Conservation (phyloP, 371 early-diverging fungal species). For the Choanephora cucurbitarum region DNA sequence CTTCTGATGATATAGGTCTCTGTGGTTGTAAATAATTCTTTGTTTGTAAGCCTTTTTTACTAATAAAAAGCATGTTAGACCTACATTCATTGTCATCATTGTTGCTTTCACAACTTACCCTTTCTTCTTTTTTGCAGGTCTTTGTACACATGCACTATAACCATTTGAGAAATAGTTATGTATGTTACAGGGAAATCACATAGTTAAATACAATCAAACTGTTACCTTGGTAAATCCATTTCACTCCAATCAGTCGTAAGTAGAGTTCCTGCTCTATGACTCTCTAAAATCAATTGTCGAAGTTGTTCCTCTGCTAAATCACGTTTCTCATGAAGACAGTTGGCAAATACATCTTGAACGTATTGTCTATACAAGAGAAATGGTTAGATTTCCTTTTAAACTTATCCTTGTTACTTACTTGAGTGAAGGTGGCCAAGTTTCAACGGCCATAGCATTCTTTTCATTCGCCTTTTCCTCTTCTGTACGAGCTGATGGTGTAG, state of each 20-base stretch:
- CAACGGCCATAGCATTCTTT: slow-evolving; percentile 24
- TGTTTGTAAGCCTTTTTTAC: slow-evolving; percentile 10
- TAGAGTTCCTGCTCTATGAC: slow-evolving; percentile 52
- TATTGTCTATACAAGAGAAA: slow-evolving; percentile 50
- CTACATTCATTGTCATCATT: not conserved
- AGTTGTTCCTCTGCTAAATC: slow-evolving; percentile 58
- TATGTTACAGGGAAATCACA: not conserved
- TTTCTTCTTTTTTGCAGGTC: slow-evolving; percentile 29
- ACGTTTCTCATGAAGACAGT: slow-evolving; percentile 49
- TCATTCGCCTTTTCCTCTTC: slow-evolving; percentile 11
- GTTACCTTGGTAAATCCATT: slow-evolving; percentile 65
- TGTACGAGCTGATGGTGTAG: slow-evolving; percentile 2
- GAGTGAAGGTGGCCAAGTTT: slow-evolving; percentile 47
- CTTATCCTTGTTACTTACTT: slow-evolving; percentile 27
- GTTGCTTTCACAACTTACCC: slow-evolving; percentile 9
- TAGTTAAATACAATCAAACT: too few relatives aligned
- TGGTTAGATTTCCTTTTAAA: not conserved
- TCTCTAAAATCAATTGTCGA: slow-evolving; percentile 56
- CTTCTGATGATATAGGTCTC: slow-evolving; percentile 31
- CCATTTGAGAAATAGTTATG: not conserved
- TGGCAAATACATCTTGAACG: slow-evolving; percentile 61
- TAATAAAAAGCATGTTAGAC: not conserved
- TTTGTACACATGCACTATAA: slow-evolving; percentile 21
- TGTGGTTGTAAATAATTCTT: slow-evolving; percentile 32
- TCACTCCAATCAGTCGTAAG: slow-evolving; percentile 67